Conservation (phyloP, 164 flowering plant species). For the Echeveria elegans region DNA sequence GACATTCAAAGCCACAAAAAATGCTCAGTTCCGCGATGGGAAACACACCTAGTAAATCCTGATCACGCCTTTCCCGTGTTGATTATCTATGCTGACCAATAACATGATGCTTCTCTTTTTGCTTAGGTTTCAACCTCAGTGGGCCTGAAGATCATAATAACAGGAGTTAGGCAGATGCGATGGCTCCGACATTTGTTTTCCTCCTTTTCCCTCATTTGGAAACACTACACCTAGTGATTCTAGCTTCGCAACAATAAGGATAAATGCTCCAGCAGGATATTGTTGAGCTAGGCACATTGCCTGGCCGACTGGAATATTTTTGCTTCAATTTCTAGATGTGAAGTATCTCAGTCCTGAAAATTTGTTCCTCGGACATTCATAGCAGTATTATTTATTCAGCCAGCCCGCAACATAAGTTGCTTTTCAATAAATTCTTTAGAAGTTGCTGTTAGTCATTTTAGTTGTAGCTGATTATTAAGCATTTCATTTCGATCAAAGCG, state of each 20-base stretch:
- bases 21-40: constrained; percentile 91
- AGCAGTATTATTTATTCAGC: too few relatives aligned
- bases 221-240: neutral
- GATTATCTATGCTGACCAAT: neutral
- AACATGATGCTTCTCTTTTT: neutral
- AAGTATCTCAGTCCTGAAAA: too few relatives aligned
- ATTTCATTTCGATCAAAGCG: too few relatives aligned
- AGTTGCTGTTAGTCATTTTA: too few relatives aligned
- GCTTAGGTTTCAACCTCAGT: neutral
- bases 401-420: too few relatives aligned
- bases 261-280: too few relatives aligned
- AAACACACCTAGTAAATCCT: constrained; percentile 47
- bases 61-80: neutral
- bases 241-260: neutral
- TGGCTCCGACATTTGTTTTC: too few relatives aligned
- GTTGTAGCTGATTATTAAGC: too few relatives aligned
- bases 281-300: neutral
- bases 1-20: constrained; percentile 87
- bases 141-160: neutral
- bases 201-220: too few relatives aligned
- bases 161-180: neutral
- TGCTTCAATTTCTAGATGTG: too few relatives aligned
- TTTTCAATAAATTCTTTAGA: too few relatives aligned
- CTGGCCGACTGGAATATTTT: neutral
- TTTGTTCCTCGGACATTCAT: too few relatives aligned